Evolutionary conservation across 2,329 filamentous ascomycete species (phyloP), one percentile per base, ranked within the genome.

Genomic region (Alternaria novae-zelandiae): DNA sequence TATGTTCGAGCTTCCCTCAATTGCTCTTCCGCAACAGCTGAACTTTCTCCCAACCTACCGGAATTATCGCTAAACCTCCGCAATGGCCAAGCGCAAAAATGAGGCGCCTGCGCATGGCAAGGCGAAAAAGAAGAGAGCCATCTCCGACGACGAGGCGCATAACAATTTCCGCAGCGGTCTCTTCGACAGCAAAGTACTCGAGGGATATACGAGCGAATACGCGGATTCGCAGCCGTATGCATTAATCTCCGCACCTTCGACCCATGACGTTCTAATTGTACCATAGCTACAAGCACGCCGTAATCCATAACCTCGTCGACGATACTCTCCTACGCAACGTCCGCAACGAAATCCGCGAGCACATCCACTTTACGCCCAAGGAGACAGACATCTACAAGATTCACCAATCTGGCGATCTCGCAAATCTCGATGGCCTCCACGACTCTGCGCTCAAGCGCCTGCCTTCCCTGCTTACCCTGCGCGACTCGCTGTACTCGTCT

Each of bases 351-450:
- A 95, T 98, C 80, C 90, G 91, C 80, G 86, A 91, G 71, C 94
- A 97, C 77, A 92, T 99, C 70, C 90, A 92, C 70, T 99, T 99
- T 83, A 97, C 96, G 12, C 94, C 94, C 73, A 99, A 99, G 81
- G 96, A 99, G 82, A 99, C 96, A 51, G 96, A 99, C 80, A 99
- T 99, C 74, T 99, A 99, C 87, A 97, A 96, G 82, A 98, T 99
- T 77, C 94, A 97, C 86, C 96, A 99, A 84, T 98, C 95, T 5
- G 96, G 96, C 69, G 96, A 99, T 79, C 87, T 99, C 32, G 96
- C 96, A 50, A 99, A 99, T 82, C 89, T 99, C 62, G 95, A 97
- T 81, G 96, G 96, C 23, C 88, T 99, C 46, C 93, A 97, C 66
- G 90, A 96, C 77, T 89, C 90, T 8, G 94, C 94, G 7, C 87